Base-by-base conservation (phyloP, 345 rosid genomes). In the Eucalyptus urophylla region DNA sequence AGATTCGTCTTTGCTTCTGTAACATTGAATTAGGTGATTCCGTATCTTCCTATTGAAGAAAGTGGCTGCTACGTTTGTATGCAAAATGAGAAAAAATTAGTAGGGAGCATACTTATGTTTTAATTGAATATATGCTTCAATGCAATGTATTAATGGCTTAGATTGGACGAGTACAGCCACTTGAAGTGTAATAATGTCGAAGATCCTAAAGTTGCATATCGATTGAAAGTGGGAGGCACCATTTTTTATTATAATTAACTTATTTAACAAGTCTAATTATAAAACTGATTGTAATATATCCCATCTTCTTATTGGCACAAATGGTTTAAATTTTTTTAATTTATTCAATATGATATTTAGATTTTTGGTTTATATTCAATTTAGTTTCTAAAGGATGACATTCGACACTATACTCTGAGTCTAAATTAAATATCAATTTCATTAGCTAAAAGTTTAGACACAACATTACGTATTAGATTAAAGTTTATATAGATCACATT, bases 351-450 rank as follows among this genome's bases (percentile, higher is more conserved):
- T 27, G 7, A 0, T 3, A 3, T 13, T 4, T 12, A 13, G 14
- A 60, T 1, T 58, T 25, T 25, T 58, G 2, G 3, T 58, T 24
- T 27, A 58, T 58, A 3, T 58, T 58, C n/a, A 58, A 24, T 58
- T 25, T 58, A 25, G 4, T 25, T 12, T 1, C 0, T 11, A 27
- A 58, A 60, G 1, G 13, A 60, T 12, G 1, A 60, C 2, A 27
- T 27, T 27, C 1, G 1, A 60, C 1, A 60, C 1, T 19, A 1
- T 3, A 53, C 1, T 56, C 5, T 0, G 0, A 1, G 13, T 56
- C 58, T 56, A 56, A 56, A 56, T 56, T 56, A 6, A 62, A 62
- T 7, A 29, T 62, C 8, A 27, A 29, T 14, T 29, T 27, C 14
- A 60, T 13, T 11, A 60, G 14, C 12, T 60, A 25, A 60, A 60